phyloP scores from a whole-genome alignment of 2,329 filamentous ascomycete species.

The Hymenoscyphus occultus region DNA sequence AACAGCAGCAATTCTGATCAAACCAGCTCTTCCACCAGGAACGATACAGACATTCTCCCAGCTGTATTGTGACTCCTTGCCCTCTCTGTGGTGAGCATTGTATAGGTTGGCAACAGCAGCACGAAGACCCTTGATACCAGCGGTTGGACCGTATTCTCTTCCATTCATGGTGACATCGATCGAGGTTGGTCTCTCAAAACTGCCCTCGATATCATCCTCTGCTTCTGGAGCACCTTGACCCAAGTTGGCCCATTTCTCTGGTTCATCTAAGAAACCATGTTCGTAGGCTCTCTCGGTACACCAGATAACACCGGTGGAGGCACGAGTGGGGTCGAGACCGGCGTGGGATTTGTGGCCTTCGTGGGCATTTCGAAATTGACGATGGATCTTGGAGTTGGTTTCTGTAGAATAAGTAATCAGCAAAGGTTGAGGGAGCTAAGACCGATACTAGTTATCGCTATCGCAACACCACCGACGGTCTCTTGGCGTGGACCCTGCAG shows the following conservation, averaged over 20 bases:
- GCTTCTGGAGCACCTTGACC: constrained; percentile 93
- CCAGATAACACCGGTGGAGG: constrained; percentile 94
- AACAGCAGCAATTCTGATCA: constrained; percentile 93
- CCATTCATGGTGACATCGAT: constrained; percentile 77
- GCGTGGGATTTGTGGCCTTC: constrained; percentile 89
- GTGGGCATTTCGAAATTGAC: constrained; percentile 84
- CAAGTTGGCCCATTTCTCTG: constrained; percentile 83
- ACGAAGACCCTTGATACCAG: constrained; percentile 86
- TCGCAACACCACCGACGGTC: not conserved
- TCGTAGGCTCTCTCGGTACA: constrained; percentile 83
- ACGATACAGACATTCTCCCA: constrained; percentile 99
- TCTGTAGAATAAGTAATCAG: constrained; percentile 50
- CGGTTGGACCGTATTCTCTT: constrained; percentile 89
- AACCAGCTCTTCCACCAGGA: constrained; percentile 83
- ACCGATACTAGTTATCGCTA: not conserved
- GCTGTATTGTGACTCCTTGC: constrained; percentile 84
- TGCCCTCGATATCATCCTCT: constrained; percentile 86
- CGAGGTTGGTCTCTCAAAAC: constrained; percentile 75
- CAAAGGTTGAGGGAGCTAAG: not conserved
- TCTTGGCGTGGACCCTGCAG: constrained; percentile 4
- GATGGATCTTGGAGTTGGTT: constrained; percentile 77
- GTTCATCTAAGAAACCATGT: constrained; percentile 82
- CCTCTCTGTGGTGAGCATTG: constrained; percentile 86
- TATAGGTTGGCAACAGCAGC: constrained; percentile 89
- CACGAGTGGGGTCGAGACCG: constrained; percentile 81